Conservation (phyloP, 352 stramenopile genomes). For the Phytophthora colocasiae region DNA sequence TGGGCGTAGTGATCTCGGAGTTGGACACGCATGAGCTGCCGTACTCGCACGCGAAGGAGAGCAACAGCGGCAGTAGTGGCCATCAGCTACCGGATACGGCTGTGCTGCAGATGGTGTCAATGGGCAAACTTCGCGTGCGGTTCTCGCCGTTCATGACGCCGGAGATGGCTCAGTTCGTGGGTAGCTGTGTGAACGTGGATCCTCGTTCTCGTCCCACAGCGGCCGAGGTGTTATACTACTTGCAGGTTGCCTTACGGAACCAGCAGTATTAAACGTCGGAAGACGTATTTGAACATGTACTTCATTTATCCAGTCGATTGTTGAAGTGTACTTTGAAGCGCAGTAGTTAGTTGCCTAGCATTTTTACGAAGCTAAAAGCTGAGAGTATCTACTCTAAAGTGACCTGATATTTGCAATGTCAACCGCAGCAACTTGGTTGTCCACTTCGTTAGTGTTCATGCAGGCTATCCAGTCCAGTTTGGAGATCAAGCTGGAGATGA, state of each 20-base stretch:
- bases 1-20: slow-evolving; percentile 38
- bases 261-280: slow-evolving; percentile 9
- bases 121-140: slow-evolving; percentile 24
- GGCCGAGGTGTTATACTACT: slow-evolving; percentile 36
- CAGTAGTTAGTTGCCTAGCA: no score
- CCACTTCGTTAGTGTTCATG: no score
- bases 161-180: slow-evolving; percentile 19
- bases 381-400: not conserved
- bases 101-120: slow-evolving; percentile 40
- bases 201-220: slow-evolving; percentile 28
- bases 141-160: slow-evolving; percentile 28
- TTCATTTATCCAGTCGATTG: not conserved
- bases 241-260: slow-evolving; percentile 23
- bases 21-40: slow-evolving; percentile 35
- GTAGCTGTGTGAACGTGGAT: slow-evolving; percentile 32
- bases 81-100: slow-evolving; percentile 25
- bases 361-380: no score
- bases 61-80: slow-evolving; percentile 4
- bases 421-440: no score
- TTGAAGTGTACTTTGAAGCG: not conserved
- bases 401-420: no score
- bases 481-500: not conserved
- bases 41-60: slow-evolving; percentile 19
- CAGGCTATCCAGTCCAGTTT: not conserved
- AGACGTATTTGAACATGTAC: not conserved